Evolutionary conservation across 2,329 filamentous ascomycete species (phyloP), one percentile per base, ranked within the genome.

Genomic region (Lachnellula suecica): DNA sequence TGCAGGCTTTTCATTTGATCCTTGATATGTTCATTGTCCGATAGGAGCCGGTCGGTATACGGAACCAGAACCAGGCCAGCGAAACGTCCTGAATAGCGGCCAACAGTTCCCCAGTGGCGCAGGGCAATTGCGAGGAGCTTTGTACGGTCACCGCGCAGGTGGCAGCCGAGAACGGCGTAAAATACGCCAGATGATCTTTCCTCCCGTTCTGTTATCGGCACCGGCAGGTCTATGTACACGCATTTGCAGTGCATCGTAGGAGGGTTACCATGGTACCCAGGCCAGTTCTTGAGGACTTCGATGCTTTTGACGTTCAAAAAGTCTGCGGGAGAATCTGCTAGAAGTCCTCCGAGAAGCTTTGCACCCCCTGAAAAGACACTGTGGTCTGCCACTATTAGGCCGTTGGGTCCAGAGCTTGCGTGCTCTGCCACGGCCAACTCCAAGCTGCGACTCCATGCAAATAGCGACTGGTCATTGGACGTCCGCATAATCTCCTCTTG

Each of bases 401-500:
- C 8, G 15, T 8, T 15, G 15, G 15, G 15, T 31, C 15, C 15
- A 15, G 8, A 8, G 29, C 8, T 8, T 8, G 29, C 8, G 15
- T 31, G 8, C 8, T 15, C 15, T 15, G 15, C 15, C 29, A 8
- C 29, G 29, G 15, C 8, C 8, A 31, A 15, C 15, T 8, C 8
- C 8, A 15, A 31, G 15, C 29, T 31, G 8, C 29, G 29, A 15
- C 60, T 53, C 68, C 68, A 70, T 2, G 62, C 64, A 1, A 70
- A 48, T 0, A 70, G 59, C 5, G 62, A 68, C 4, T 66, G 62
- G 23, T 70, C 68, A 9, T 56, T 43, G 0, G 65, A 63, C 0
- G 52, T 13, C 13, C 13, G 64, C 29, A 72, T 65, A 5, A 74
- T 71, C 20, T 72, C 67, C n/a, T 64, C 57, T 11, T 73, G 71